Conservation (phyloP, 495 filamentous ascomycete genomes). For the Paragyromitra xinjiangensis region DNA sequence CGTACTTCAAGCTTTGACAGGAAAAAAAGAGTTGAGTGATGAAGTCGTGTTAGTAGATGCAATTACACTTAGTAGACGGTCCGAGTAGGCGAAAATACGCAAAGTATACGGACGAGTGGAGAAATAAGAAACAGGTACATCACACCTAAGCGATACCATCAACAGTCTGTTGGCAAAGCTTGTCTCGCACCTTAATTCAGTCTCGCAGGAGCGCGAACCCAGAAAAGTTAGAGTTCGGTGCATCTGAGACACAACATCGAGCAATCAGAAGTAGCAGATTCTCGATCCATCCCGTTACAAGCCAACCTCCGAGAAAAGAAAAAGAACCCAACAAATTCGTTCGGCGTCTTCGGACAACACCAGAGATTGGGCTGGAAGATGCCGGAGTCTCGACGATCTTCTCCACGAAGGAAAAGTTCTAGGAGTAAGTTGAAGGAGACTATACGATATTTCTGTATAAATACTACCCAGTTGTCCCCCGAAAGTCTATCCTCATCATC, state of each 20-base stretch:
- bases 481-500: background rate
- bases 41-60: background rate
- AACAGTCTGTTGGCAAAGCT: background rate
- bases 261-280: background rate
- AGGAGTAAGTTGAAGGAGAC: background rate
- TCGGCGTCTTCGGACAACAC: background rate
- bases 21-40: background rate
- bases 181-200: background rate
- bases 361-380: constrained; percentile 12
- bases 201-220: background rate
- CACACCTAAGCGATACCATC: background rate
- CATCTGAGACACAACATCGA: background rate
- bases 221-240: background rate
- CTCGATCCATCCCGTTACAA: constrained; percentile 1
- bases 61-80: background rate
- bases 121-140: background rate
- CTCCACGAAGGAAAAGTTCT: background rate
- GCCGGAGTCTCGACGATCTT: constrained; percentile 14
- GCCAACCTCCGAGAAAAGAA: constrained; percentile 12
- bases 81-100: background rate
- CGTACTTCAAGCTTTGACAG: background rate
- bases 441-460: constrained; percentile 5
- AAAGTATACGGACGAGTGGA: background rate
- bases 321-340: background rate
- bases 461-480: constrained; percentile 12